A percentile compares a stretch with the other conserved stretches of the same genome.
These are phyloP conservation scores for Aspergillus sp. DNA, from an alignment of 2,329 filamentous ascomycete species.

Conservation along the genomic window DNA sequence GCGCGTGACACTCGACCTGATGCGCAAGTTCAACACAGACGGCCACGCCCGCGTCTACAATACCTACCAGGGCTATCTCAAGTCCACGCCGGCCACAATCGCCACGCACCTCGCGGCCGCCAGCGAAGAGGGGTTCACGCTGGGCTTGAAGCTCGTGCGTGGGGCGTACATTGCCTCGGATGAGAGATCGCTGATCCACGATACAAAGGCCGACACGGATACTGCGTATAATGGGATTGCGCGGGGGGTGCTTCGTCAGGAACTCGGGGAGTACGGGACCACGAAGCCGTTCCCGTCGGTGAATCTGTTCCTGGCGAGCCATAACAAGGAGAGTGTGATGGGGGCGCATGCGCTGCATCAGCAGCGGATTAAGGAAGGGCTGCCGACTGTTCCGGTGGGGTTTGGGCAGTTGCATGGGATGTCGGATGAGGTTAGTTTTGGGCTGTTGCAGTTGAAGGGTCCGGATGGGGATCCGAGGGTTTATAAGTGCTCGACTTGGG, in stretches of 20 bases:
- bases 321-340: slow-evolving; percentile 72
- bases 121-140: slow-evolving; percentile 59
- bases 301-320: slow-evolving; percentile 73
- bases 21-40: slow-evolving; percentile 71
- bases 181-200: slow-evolving; percentile 68
- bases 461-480: slow-evolving; percentile 41
- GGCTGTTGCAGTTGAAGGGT: slow-evolving; percentile 47
- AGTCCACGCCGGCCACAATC: slow-evolving; percentile 59
- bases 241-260: slow-evolving; percentile 62
- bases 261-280: slow-evolving; percentile 25
- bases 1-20: slow-evolving; percentile 74
- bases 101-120: slow-evolving; percentile 61
- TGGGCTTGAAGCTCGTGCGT: slow-evolving; percentile 74
- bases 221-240: slow-evolving; percentile 70
- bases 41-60: slow-evolving; percentile 70
- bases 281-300: slow-evolving; percentile 53
- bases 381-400: slow-evolving; percentile 49
- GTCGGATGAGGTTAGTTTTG: slow-evolving; percentile 61
- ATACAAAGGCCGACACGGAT: slow-evolving; percentile 71
- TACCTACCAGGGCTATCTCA: slow-evolving; percentile 77
- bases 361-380: slow-evolving; percentile 39
- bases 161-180: slow-evolving; percentile 73
- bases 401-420: slow-evolving; percentile 62
- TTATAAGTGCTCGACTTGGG: slow-evolving; percentile 60
- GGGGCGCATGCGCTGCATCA: slow-evolving; percentile 52